Base-by-base conservation (phyloP, 2,329 filamentous ascomycete genomes). In the Ascochyta lentis region DNA sequence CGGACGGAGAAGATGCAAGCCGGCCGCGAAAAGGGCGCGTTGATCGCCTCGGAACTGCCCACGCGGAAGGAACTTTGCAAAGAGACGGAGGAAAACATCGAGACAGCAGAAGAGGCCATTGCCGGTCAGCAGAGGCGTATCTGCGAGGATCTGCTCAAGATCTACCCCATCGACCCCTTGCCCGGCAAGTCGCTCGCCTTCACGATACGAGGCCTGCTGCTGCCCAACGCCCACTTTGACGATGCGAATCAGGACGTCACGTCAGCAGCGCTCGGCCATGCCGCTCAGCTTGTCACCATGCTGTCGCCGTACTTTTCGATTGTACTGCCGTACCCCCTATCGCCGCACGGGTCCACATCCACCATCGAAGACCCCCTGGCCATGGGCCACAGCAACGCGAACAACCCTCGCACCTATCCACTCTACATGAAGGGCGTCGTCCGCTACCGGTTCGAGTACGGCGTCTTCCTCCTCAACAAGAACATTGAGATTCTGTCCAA, bases 381-480 rank as follows among this genome's bases (percentile, higher is more conserved):
- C 27, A 61, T 71, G 73, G 45, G 75, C 71, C 54, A 77, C 80
- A 62, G 72, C 84, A 51, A 31, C 8, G 61, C 61, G 31, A 64
- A 60, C 35, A 66, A 68, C 16, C 67, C 63, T 1, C 66, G 73
- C 16, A 71, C 64, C 0, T 99, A 96, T 67, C 95, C 95, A 0
- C 83, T 99, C 0, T 93, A 93, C 75, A 76, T 90, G 78, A 81
- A 80, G 56, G 83, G 84, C 69, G 84, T 85, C 2, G 86, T 92
- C 0, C 86, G 92, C 41, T 98, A 94, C 78, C 88, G 94, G 2
- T 98, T 98, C 75, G 94, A 98, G 67, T 99, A 98, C 73, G 95
- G 83, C 10, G 95, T 96, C 71, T 99, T 98, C 68, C 80, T 98
- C n/a, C 83, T 99, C 13, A 98, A 98, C 79, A 97, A 98, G 77